phyloP scores from a whole-genome alignment of 2,329 filamentous ascomycete genomes.

The Fusarium vanettenii region DNA sequence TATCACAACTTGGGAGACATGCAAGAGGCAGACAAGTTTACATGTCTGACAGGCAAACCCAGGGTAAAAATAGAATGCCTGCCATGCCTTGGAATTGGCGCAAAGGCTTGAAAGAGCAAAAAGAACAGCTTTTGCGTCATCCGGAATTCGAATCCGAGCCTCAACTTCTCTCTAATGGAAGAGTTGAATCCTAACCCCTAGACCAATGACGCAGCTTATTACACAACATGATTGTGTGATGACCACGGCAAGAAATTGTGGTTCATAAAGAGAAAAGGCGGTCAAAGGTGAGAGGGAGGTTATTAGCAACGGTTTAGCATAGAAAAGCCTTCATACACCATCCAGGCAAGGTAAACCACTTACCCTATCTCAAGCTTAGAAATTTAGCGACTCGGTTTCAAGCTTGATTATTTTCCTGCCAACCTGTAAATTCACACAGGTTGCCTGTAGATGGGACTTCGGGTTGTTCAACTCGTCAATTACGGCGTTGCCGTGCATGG shows the following conservation, averaged over 20 bases:
- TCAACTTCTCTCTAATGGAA: conserved; percentile 27
- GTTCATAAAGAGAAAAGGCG: not conserved
- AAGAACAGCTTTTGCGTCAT: conserved; percentile 10
- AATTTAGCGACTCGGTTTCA: not conserved
- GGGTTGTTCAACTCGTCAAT: not conserved
- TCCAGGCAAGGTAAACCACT: not conserved
- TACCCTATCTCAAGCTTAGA: not conserved
- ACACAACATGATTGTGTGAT: not conserved
- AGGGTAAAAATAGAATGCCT: not conserved
- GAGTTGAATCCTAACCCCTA: conserved; percentile 31
- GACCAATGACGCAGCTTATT: conserved; percentile 12
- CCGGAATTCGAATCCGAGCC: conserved; percentile 29
- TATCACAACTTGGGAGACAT: not conserved
- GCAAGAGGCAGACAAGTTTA: not conserved
- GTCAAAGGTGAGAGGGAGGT: not conserved
- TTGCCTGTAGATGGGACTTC: not conserved
- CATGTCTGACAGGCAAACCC: not conserved
- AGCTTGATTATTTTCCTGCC: not conserved
- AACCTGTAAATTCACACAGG: not conserved
- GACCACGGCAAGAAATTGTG: not conserved
- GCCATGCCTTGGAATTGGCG: accelerated
- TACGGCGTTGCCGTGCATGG: not conserved
- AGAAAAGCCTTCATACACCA: not conserved
- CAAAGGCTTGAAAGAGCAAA: not conserved
- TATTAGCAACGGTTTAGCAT: not conserved